Evolutionary conservation across 352 stramenopile genomes (phyloP).

Genomic region (Phytopythium sindhum): DNA sequence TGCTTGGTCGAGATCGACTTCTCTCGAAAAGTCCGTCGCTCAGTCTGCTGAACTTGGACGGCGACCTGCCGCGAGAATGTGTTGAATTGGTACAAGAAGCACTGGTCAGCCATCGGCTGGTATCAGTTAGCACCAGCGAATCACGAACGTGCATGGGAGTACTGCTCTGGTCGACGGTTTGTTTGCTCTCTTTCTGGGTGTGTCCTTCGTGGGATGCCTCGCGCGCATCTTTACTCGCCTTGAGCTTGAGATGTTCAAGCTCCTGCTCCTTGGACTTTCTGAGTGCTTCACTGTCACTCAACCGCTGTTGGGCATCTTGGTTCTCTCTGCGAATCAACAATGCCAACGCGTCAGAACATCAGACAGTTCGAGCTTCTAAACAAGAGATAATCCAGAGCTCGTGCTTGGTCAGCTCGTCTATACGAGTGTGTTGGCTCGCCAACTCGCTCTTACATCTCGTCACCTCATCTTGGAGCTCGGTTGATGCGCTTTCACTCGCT

Average conservation of each 20-base stretch:
- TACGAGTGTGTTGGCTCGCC: background rate
- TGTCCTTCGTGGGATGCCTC: background rate
- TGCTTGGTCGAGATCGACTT: background rate
- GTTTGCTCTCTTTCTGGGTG: background rate
- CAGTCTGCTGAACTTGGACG: background rate
- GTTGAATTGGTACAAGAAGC: background rate
- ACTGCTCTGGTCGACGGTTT: background rate
- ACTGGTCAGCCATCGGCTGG: background rate
- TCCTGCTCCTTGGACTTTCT: background rate
- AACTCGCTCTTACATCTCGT: background rate
- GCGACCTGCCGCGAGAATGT: background rate
- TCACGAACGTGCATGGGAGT: background rate
- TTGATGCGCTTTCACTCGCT: background rate
- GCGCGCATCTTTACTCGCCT: no score
- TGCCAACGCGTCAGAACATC: background rate
- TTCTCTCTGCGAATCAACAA: background rate
- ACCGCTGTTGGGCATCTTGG: background rate
- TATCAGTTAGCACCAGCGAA: no score
- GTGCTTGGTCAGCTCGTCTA: background rate
- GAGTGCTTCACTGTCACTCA: background rate
- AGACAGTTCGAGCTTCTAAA: background rate
- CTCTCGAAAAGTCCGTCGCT: background rate
- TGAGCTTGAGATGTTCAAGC: background rate
- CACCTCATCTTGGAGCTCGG: background rate
- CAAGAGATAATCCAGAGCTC: background rate